phyloP scores from a whole-genome alignment of 2,329 filamentous ascomycete species.

The Fusarium haematococcum region DNA sequence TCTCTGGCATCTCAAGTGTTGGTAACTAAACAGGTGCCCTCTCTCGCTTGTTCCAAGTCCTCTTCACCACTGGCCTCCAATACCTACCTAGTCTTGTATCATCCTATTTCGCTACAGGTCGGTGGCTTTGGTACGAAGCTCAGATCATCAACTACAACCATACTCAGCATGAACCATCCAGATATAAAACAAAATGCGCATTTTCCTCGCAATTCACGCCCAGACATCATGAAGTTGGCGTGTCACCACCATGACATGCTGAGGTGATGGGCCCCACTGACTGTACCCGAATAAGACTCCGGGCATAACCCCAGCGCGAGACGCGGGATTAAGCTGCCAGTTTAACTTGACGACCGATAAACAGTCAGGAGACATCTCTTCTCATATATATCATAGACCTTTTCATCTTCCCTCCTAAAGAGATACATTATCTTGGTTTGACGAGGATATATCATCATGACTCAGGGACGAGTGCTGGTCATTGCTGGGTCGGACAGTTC shows the following conservation, averaged over 20 bases:
- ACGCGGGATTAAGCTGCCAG: slow-evolving; percentile 8
- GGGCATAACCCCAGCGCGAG: neutral
- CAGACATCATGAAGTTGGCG: neutral
- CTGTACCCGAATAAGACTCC: neutral
- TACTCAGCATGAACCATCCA: neutral
- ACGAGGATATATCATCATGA: slow-evolving; percentile 46
- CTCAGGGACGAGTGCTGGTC: slow-evolving; percentile 72
- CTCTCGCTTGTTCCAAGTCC: neutral
- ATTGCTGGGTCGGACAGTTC: slow-evolving; percentile 93
- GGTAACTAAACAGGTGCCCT: neutral
- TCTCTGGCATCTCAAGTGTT: neutral
- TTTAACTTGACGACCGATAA: neutral
- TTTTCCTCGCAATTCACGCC: neutral
- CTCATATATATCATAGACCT: neutral
- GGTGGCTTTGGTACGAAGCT: neutral
- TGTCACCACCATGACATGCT: slow-evolving; percentile 22
- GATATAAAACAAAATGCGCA: neutral
- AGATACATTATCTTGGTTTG: neutral
- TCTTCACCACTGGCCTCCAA: no score
- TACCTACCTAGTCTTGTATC: no score
- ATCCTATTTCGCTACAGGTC: no score
- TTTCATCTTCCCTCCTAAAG: neutral
- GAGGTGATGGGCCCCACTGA: slow-evolving; percentile 31
- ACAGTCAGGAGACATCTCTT: neutral
- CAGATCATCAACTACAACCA: neutral